Evolutionary conservation across 805 yeast genomes (phyloP).

Genomic region (Metschnikowia vanudenii): DNA sequence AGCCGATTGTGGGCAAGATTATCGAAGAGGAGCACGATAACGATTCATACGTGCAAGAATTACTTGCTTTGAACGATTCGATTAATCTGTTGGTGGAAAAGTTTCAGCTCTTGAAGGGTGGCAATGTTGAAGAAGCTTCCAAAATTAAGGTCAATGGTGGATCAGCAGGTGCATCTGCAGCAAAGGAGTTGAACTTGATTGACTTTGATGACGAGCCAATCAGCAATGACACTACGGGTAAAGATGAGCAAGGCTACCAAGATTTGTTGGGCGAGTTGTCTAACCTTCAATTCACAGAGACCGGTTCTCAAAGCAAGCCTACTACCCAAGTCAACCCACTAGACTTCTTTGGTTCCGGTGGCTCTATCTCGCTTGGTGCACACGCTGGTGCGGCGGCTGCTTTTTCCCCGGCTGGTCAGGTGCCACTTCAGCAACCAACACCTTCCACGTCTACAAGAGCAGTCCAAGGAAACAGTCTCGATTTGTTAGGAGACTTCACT

Average conservation of each 20-base stretch:
- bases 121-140: conserved; percentile 57
- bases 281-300: conserved; percentile 54
- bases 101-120: conserved; percentile 62
- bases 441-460: conserved; percentile 10
- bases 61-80: conserved; percentile 70
- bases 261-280: conserved; percentile 75
- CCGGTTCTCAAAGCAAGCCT: conserved; percentile 16
- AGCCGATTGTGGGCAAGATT: conserved; percentile 82
- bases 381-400: conserved; percentile 1
- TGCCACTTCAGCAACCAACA: conserved; percentile 22
- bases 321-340: conserved; percentile 27
- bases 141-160: conserved; percentile 38
- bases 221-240: conserved; percentile 26
- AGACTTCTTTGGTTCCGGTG: conserved; percentile 52
- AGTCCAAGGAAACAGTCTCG: conserved; percentile 15
- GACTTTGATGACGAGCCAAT: conserved; percentile 45
- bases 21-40: conserved; percentile 72
- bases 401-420: neutral
- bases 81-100: conserved; percentile 68
- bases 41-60: conserved; percentile 53
- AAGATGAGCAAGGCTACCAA: conserved; percentile 46
- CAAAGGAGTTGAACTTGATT: conserved; percentile 38
- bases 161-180: conserved; percentile 23
- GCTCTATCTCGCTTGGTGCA: conserved; percentile 43
- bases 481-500: conserved; percentile 36